Base-by-base conservation (phyloP, 176 grass and related monocot genomes). In the Pharus latifolius region DNA sequence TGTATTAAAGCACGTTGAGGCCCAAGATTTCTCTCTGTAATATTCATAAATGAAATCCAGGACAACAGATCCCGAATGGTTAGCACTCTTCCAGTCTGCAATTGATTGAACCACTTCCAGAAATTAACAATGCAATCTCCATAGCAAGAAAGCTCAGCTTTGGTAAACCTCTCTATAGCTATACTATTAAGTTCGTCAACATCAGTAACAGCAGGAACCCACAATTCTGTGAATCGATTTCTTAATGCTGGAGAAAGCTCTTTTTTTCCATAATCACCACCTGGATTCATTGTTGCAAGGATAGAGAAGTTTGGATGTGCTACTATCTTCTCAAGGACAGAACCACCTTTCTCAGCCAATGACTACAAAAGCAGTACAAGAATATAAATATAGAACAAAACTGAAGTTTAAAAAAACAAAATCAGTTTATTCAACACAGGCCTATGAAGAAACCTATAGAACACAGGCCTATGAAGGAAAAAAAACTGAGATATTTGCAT, bases 181-280 rank as follows among this genome's bases (percentile, higher is more conserved):
- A 97, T 90, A 54, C 69, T 82, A 49, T 82, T 77, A 27, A 97
- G 86, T 79, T 92, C 93, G 82, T 80, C 69, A 70, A 85, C 56
- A 73, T 85, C 77, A 44, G 51, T 74, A 30, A 97, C 89, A 79
- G 93, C 67, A 73, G 93, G 93, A 65, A 97, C 89, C 93, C 93
- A 97, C 57, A 97, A 80, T 65, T 97, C 93, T 18, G 93, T 97
- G 74, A 97, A 97, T 40, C 93, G 81, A 73, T 97, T 97, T 75
- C 93, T 53, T 49, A 97, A 63, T 52, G 93, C 89, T 67, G 93
- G 93, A 35, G 93, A 97, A 44, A 97, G 74, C 43, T 97, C 93
- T 80, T 92, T 97, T 72, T 97, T 97, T 30, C 93, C 93, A 74
- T 92, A 92, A 78, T 97, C 93, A 57, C 93, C 93, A 68, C 93